These are phyloP conservation scores for Colletotrichum chrysophilum DNA, from an alignment of 2,329 filamentous ascomycete genomes.

Conservation along the genomic window DNA sequence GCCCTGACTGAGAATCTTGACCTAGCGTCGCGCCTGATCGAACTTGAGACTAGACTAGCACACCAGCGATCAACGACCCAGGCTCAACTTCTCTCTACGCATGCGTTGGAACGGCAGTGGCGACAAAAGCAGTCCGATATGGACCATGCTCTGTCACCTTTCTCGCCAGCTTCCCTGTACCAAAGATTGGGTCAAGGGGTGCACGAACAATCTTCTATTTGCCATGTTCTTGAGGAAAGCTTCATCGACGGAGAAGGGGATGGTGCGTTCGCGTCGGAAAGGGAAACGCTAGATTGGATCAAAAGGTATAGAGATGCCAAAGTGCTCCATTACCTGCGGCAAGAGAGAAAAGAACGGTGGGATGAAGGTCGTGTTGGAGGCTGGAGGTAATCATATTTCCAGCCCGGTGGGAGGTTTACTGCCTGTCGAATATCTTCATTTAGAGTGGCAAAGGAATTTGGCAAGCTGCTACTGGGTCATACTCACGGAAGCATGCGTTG, in stretches of 20 bases:
- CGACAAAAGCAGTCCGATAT: conserved; percentile 86
- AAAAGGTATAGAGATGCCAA: conserved; percentile 80
- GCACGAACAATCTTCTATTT: conserved; percentile 82
- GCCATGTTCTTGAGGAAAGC: conserved; percentile 87
- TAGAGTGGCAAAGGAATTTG: background rate
- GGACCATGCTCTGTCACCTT: conserved; percentile 82
- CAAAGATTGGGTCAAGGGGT: conserved; percentile 78
- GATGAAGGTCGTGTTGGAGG: conserved; percentile 95
- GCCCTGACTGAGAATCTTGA: conserved; percentile 75
- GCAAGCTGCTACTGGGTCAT: background rate
- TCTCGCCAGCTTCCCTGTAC: conserved; percentile 86
- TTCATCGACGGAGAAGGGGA: conserved; percentile 71
- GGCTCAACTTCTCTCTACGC: conserved; percentile 80
- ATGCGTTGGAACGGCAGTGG: conserved; percentile 92
- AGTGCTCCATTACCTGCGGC: conserved; percentile 77
- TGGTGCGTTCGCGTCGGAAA: conserved; percentile 66
- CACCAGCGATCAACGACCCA: conserved; percentile 75
- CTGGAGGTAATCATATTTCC: conserved; percentile 66
- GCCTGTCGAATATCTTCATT: background rate
- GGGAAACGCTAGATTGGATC: conserved; percentile 87
- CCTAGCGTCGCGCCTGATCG: conserved; percentile 67
- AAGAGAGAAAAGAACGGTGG: conserved; percentile 91
- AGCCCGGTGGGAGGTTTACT: background rate
- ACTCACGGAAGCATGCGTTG: background rate
- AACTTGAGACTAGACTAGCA: conserved; percentile 61